Base-by-base conservation (phyloP, 163 green algal species). In the Prototheca wickerhamii region DNA sequence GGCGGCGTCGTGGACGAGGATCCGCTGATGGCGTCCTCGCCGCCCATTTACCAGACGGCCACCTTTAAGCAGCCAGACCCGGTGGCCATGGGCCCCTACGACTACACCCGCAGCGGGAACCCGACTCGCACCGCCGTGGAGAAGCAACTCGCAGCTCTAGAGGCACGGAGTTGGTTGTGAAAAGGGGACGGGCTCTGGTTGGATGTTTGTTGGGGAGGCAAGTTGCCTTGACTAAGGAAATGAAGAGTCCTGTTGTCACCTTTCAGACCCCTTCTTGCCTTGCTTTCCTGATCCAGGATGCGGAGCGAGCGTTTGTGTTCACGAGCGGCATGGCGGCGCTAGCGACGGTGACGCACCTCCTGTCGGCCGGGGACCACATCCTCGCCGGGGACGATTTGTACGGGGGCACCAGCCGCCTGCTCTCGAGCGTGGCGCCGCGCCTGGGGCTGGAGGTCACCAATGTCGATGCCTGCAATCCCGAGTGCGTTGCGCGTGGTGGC, bases 101-200 rank as follows among this genome's bases (percentile, higher is more conserved):
- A 99, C 78, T 99, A 99, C 88, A 95, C 88, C 1, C 86, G 93
- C 65, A 90, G 76, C 58, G 93, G 93, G 40, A 99, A 99, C 77
- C 93, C 93, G 30, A 99, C 93, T 0, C 69, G 93, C 23, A 85
- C 84, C 2, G 77, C 90, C 52, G 77, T 98, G 28, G 90, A 98
- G 75, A 65, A 76, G 23, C 81, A 94, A 64, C 85, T 96, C 61
- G 91, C 93, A 17, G 77, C 81, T 12, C 69, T 98, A n/a, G 92
- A 98, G 74, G 76, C 76, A n/a, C n/a, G n/a, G 35, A 33, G 59
- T 53, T 4, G 43, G 56, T 33, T 35, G 56, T 25, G 58, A 4
- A 4, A 40, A 37, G 28, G 5, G 28, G 5, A n/a, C 28, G 18
- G 4, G n/a, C n/a, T n/a, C n/a, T n/a, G n/a, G n/a, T n/a, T n/a